Percentiles rank a stretch among this genome's conserved stretches.
Evolutionary conservation across 140 eudicot genomes (phyloP).

Genomic region (Bidens hawaiensis): DNA sequence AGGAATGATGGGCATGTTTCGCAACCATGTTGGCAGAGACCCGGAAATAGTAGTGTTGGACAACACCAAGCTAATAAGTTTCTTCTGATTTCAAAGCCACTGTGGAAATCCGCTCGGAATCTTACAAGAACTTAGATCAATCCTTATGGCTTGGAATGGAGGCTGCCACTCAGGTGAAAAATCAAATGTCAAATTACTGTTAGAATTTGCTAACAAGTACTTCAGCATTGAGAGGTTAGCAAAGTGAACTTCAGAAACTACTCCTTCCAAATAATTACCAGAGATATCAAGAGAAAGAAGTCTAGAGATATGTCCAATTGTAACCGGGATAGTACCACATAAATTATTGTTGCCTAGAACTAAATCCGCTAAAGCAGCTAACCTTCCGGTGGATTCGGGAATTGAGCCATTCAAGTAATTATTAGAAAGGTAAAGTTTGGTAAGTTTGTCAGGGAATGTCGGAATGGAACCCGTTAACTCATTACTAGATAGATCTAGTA

Average conservation of each 20-base stretch:
- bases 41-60: slow-evolving; percentile 14
- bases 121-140: not conserved
- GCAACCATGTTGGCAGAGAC: too few relatives aligned
- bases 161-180: slow-evolving; percentile 12
- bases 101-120: slow-evolving; percentile 7
- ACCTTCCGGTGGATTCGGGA: not conserved
- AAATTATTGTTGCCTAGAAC: not conserved
- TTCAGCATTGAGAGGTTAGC: too few relatives aligned
- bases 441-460: not conserved
- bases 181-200: not conserved
- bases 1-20: not conserved
- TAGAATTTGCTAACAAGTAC: not conserved
- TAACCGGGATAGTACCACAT: not conserved
- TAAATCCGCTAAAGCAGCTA: not conserved
- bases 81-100: slow-evolving; percentile 20
- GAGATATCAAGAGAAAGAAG: not conserved
- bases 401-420: not conserved
- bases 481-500: not conserved
- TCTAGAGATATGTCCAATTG: not conserved
- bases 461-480: not conserved
- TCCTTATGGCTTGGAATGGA: slow-evolving; percentile 8
- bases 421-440: not conserved
- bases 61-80: not conserved
- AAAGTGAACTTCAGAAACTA: not conserved
- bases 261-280: not conserved